A percentile compares a stretch with the other conserved stretches of the same genome.
These are phyloP conservation scores for Phytophthora fragariae DNA, from an alignment of 352 stramenopile genomes.

Conservation along the genomic window DNA sequence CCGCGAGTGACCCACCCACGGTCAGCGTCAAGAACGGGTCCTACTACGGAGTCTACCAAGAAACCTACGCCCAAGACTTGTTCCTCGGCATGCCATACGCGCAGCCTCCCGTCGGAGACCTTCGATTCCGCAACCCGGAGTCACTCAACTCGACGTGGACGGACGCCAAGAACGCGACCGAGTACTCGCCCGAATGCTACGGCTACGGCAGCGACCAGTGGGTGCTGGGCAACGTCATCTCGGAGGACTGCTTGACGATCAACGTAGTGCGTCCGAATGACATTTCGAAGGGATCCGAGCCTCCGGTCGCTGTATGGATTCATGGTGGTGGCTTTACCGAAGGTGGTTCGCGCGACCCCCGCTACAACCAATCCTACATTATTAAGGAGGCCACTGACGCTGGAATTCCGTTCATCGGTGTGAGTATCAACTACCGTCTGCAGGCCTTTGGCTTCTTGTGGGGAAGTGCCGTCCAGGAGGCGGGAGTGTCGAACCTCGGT, in stretches of 20 bases:
- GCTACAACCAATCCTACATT: slow-evolving; percentile 47
- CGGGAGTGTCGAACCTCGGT: slow-evolving; percentile 75
- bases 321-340: slow-evolving; percentile 31
- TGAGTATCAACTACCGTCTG: slow-evolving; percentile 54
- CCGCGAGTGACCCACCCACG: slow-evolving; percentile 3
- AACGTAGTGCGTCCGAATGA: slow-evolving; percentile 70
- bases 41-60: slow-evolving; percentile 16
- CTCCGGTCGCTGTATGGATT: slow-evolving; percentile 38
- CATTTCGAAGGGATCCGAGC: slow-evolving; percentile 11
- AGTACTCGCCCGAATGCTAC: slow-evolving; percentile 49
- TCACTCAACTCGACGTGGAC: slow-evolving; percentile 17
- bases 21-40: slow-evolving; percentile 22
- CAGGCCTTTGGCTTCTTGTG: slow-evolving; percentile 43
- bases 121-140: slow-evolving; percentile 23
- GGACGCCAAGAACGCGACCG: slow-evolving; percentile 23
- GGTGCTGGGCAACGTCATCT: slow-evolving; percentile 14
- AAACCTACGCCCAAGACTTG: slow-evolving; percentile 23
- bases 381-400: slow-evolving; percentile 24
- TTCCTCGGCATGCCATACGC: slow-evolving; percentile 40
- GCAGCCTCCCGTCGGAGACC: slow-evolving; percentile 23
- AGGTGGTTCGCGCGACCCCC: slow-evolving; percentile 33
- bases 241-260: slow-evolving; percentile 88
- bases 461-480: slow-evolving; percentile 38
- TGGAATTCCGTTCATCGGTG: slow-evolving; percentile 41
- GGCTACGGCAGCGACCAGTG: slow-evolving; percentile 23